Evolutionary conservation across 805 yeast genomes (phyloP).

Genomic region (Candida xyloterini): DNA sequence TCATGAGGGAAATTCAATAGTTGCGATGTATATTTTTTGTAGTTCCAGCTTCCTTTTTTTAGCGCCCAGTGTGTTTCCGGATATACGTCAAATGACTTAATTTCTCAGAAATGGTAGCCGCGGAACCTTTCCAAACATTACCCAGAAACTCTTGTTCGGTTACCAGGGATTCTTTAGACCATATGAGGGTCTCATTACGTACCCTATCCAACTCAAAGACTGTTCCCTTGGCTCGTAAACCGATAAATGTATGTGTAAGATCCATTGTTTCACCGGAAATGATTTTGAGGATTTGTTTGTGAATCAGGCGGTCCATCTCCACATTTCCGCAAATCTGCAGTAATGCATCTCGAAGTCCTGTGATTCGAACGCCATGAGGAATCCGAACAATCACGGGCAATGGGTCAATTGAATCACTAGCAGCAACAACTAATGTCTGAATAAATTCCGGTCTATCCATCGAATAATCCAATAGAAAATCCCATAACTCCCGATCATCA

Average conservation of each 20-base stretch:
- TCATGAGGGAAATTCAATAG: neutral
- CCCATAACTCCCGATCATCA: constrained; percentile 79
- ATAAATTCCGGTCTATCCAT: constrained; percentile 74
- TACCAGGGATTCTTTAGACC: neutral
- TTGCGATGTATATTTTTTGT: neutral
- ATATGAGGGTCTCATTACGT: constrained; percentile 3
- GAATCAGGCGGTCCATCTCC: constrained; percentile 51
- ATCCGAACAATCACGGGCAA: constrained; percentile 65
- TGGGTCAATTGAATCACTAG: constrained; percentile 65
- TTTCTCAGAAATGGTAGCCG: constrained; percentile 28
- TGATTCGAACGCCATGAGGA: constrained; percentile 58
- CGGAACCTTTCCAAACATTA: constrained; percentile 29
- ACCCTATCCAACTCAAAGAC: constrained; percentile 22
- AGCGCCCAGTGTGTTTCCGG: constrained; percentile 15
- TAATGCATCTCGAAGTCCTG: constrained; percentile 61
- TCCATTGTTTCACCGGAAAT: constrained; percentile 49
- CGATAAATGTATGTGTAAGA: constrained; percentile 32
- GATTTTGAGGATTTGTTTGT: constrained; percentile 52
- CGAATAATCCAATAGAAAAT: constrained; percentile 66
- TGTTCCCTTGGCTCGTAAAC: constrained; percentile 34
- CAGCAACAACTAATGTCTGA: constrained; percentile 64
- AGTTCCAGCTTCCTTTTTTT: neutral
- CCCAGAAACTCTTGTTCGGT: constrained; percentile 35
- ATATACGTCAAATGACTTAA: constrained; percentile 33
- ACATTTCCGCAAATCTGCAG: constrained; percentile 61